phyloP scores from a whole-genome alignment of 768 basidiomycete species.

The Mycena alexandri region DNA sequence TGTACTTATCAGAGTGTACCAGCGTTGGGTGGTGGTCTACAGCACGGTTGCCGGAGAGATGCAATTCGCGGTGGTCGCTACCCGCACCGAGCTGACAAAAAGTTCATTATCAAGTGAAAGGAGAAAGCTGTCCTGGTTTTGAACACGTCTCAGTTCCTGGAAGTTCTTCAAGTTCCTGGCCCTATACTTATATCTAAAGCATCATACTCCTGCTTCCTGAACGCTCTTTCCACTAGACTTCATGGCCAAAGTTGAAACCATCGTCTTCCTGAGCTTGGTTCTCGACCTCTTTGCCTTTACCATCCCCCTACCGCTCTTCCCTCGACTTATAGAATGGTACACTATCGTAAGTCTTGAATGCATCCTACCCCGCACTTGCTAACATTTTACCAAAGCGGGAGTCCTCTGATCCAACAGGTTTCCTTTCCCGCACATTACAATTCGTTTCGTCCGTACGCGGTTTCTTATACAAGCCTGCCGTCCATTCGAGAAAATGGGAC shows the following conservation, averaged over 20 bases:
- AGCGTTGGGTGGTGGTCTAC: too few relatives aligned
- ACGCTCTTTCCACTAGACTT: too few relatives aligned
- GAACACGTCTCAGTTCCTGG: slow-evolving; percentile 8
- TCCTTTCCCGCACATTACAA: slow-evolving; percentile 78
- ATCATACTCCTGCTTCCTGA: background rate
- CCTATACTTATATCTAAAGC: background rate
- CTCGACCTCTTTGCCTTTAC: slow-evolving; percentile 94
- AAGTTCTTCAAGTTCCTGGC: background rate
- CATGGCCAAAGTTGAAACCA: slow-evolving; percentile 79
- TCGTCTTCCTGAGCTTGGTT: slow-evolving; percentile 92
- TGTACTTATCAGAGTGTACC: too few relatives aligned
- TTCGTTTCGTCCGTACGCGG: slow-evolving; percentile 77
- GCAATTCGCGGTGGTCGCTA: too few relatives aligned
- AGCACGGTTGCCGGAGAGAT: too few relatives aligned
- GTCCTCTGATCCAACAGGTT: slow-evolving; percentile 73
- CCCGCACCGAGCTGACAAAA: too few relatives aligned
- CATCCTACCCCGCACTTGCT: slow-evolving; percentile 9
- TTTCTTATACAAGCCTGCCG: slow-evolving; percentile 68
- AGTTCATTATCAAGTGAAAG: background rate
- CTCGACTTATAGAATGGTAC: slow-evolving; percentile 97
- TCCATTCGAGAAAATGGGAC: slow-evolving; percentile 88
- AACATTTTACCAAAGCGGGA: slow-evolving; percentile 66
- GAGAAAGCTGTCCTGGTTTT: background rate
- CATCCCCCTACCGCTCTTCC: slow-evolving; percentile 95
- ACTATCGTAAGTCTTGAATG: slow-evolving; percentile 63